phyloP scores from a whole-genome alignment of 306 rosid species.

The Dryas alaskensis region DNA sequence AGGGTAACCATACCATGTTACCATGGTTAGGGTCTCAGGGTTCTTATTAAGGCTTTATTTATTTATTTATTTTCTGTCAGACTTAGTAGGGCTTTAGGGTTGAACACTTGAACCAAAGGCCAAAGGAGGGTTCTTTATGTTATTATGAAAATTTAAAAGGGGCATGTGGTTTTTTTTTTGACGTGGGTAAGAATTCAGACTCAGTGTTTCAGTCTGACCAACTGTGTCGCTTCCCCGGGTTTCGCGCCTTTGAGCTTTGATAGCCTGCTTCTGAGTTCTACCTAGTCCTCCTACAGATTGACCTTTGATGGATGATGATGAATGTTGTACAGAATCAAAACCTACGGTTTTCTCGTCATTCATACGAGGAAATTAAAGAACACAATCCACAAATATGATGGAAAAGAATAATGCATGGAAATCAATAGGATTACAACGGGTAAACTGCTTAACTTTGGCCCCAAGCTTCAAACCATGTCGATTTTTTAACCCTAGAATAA shows the following conservation, averaged over 20 bases:
- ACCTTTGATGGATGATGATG: not conserved
- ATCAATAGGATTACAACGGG: too few species aligned
- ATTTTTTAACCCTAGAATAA: too few species aligned
- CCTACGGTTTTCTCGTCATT: too few species aligned
- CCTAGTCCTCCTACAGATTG: not conserved
- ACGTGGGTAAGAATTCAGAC: constrained; percentile 22
- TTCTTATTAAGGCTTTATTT: not conserved
- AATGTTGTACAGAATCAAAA: too few species aligned
- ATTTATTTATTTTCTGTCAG: not conserved
- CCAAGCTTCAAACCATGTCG: too few species aligned
- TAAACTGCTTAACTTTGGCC: too few species aligned
- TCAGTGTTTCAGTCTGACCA: constrained; percentile 52
- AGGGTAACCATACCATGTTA: constrained; percentile 30
- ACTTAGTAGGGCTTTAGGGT: not conserved
- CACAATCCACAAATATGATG: too few species aligned
- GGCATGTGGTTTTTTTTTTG: not conserved
- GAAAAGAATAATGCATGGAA: too few species aligned
- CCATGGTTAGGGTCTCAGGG: not conserved
- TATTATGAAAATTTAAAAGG: too few species aligned
- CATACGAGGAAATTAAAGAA: too few species aligned
- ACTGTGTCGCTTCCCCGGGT: constrained; percentile 42
- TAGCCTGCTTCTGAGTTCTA: constrained; percentile 11
- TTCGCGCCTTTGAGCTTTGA: constrained; percentile 32
- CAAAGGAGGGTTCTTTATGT: too few species aligned
- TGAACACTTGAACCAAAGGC: too few species aligned